phyloP scores from a whole-genome alignment of 2,329 filamentous ascomycete species.

The Colletotrichum echinochloae region DNA sequence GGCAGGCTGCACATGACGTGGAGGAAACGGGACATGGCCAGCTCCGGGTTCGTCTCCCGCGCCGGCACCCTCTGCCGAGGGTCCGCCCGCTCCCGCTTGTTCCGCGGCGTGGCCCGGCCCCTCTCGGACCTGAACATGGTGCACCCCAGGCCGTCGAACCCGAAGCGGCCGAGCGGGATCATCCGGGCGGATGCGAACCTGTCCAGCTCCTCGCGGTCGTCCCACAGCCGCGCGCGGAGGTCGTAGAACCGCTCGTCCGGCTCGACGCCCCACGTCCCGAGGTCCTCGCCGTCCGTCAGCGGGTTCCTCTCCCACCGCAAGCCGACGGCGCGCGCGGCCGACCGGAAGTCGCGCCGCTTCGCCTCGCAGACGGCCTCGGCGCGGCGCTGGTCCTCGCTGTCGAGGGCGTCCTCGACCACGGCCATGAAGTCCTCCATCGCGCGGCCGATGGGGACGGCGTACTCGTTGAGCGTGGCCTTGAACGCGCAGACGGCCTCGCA shows the following conservation, averaged over 20 bases:
- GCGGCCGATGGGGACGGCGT: conserved; percentile 4
- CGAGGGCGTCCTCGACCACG: not conserved
- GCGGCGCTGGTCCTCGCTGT: not conserved
- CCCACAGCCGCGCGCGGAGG: conserved; percentile 6
- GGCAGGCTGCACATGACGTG: conserved; percentile 26
- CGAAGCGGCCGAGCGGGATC: conserved; percentile 1
- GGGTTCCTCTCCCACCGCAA: conserved; percentile 18
- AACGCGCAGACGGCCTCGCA: conserved; percentile 25
- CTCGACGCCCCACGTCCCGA: not conserved
- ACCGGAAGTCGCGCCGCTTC: not conserved
- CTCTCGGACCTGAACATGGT: conserved; percentile 17
- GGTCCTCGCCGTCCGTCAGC: not conserved
- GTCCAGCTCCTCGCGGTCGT: not conserved
- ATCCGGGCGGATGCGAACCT: not conserved
- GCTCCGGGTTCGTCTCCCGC: conserved; percentile 4
- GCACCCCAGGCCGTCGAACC: conserved; percentile 14
- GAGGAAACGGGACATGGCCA: conserved; percentile 22
- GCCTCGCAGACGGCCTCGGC: not conserved
- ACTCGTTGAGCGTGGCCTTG: conserved; percentile 27
- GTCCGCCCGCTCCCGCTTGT: not conserved
- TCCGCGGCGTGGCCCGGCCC: not conserved
- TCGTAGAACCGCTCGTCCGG: conserved; percentile 3
- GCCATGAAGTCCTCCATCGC: conserved; percentile 7
- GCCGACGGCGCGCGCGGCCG: not conserved
- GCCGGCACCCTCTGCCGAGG: not conserved